phyloP scores from a whole-genome alignment of 1,284 basidiomycete species.

The Exobasidium cylindrosporum region DNA sequence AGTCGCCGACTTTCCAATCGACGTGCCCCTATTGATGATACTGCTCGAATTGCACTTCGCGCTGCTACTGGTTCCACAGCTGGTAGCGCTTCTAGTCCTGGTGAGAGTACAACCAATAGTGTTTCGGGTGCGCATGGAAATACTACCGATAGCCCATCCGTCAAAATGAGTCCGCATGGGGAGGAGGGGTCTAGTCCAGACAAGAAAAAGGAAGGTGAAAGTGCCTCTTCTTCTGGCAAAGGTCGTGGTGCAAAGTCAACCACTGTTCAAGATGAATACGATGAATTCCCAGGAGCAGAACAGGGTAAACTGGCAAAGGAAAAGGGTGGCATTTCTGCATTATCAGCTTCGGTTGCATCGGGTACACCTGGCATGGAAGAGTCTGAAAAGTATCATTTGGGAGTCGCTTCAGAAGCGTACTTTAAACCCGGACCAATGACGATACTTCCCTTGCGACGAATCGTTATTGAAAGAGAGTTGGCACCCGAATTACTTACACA shows the following conservation, averaged over 20 bases:
- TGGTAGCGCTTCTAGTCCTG: background rate
- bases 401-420: constrained; percentile 84
- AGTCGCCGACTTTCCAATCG: constrained; percentile 10
- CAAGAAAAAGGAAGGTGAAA: constrained; percentile 1
- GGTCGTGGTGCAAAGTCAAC: background rate
- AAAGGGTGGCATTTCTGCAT: background rate
- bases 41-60: background rate
- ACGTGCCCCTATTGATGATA: constrained; percentile 2
- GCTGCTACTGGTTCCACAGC: background rate
- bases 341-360: background rate
- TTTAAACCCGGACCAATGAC: constrained; percentile 77
- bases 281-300: constrained; percentile 9
- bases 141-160: background rate
- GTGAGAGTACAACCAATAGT: background rate
- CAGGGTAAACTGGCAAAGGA: background rate
- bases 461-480: constrained; percentile 82
- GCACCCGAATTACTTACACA: constrained; percentile 79
- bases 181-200: background rate
- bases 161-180: background rate
- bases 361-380: background rate
- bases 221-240: background rate
- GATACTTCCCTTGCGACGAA: constrained; percentile 63
- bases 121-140: background rate
- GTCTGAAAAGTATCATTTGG: constrained; percentile 57
- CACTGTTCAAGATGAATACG: constrained; percentile 4